Evolutionary conservation across 805 yeast species (phyloP), one percentile per base, ranked within the genome.

Genomic region (Starmera dryadoides): DNA sequence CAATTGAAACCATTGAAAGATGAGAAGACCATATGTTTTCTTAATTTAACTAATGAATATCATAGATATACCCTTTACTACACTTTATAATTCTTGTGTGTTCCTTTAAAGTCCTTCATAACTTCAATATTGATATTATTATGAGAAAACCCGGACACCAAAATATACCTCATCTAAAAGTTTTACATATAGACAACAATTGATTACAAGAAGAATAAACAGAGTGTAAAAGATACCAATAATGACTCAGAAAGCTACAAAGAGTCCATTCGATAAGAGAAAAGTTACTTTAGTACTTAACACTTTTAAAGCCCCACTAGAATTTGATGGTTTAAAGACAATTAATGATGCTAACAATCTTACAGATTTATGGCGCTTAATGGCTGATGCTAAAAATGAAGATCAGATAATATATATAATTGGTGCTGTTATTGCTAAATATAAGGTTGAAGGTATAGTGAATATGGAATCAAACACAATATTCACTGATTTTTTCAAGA

Each of bases 371-470:
- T 73, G 76, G 77, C 59, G 55, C 12, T 47, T 55, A 32, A 68
- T 68, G 41, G 62, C 64, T 37, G 53, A 52, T 10, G 73, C 69
- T 40, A 56, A 60, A 8, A 55, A 70, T 2, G 50, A 58, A 30
- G 60, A 58, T 20, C 76, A 71, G 45, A 53, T 71, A 4, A 63
- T 63, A 30, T 46, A 62, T 33, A 50, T 69, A 12, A 53, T 58
- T 6, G 37, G 56, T 25, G 30, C 56, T 9, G 7, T 49, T 5
- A 40, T 37, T 10, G 45, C 48, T 15, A 38, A 38, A 34, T 42
- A 39, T 20, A 28, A 42, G 14, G 43, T 34, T 7, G 31, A 30
- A 19, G 30, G 35, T 17, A 20, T 32, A 4, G 6, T 32, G 25
- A 11, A 16, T 11, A 16, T n/a, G 14, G 21, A 7, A 2, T 11